Base-by-base conservation (phyloP, 352 stramenopile genomes). In the Halophytophthora polymorphica region DNA sequence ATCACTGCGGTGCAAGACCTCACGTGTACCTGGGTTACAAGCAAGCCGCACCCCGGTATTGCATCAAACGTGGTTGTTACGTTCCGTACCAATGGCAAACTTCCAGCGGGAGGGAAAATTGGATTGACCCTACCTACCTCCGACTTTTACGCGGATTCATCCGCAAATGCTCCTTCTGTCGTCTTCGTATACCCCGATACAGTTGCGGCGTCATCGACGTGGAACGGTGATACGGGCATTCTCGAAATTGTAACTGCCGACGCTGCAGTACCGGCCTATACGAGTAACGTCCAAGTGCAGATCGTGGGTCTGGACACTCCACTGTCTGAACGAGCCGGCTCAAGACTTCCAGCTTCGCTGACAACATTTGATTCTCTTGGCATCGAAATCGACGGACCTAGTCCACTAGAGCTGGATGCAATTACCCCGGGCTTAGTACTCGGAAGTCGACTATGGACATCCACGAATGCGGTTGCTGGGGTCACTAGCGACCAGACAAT, bases 301-400 rank as follows among this genome's bases (percentile, higher is more conserved):
- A 65, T 88, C 11, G 33, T 36, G n/a, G 61, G 53, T 2, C 42
- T 88, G 14, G 41, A 74, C 19, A 83, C 77, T 10, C 77, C 74
- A 12, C 15, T 49, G 0, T 83, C 72, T 0, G 58, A 74, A 4
- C 70, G 77, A 7, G n/a, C 14, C 22, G 57, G 45, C 1, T 56
- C 34, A 1, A 57, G 62, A 51, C 28, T 42, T 6, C 36, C 55
- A 12, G 69, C 58, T 2, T 59, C 58, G 1, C 33, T 85, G 13
- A 67, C 65, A 17, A 88, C 73, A 11, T 71, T 68, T 12, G 74
- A 88, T 43, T 19, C 59, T 7, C 29, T 45, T 21, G 68, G 66
- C 3, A 42, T 71, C 21, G 2, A 65, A 7, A 86, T 88, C n/a
- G 77, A 88, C 43, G 75, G 75, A 0, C 72, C 75, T 8, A 78